Evolutionary conservation across 1,139 yeast species (phyloP).

Genomic region (Kluyveromyces sp.): DNA sequence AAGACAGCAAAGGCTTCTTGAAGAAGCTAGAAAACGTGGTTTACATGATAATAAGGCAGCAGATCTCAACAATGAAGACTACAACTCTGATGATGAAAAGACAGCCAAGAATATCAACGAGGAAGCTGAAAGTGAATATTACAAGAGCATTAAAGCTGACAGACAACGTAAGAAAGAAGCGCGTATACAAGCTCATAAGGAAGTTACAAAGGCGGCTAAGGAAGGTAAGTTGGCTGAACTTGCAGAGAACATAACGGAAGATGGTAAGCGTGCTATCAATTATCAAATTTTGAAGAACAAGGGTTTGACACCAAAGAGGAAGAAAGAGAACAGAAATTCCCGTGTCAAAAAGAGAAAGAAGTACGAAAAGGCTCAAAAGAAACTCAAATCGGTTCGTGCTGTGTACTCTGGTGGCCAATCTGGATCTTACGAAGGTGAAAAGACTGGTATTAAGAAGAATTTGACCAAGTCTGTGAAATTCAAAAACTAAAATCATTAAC

Average conservation of each 20-base stretch:
- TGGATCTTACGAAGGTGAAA: conserved; percentile 89
- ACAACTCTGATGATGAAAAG: conserved; percentile 41
- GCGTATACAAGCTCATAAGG: conserved; percentile 58
- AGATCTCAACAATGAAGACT: conserved; percentile 42
- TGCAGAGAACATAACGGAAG: conserved; percentile 57
- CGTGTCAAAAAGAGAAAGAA: conserved; percentile 98
- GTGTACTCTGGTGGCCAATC: conserved; percentile 66
- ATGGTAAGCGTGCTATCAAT: conserved; percentile 91
- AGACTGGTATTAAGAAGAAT: conserved; percentile 95
- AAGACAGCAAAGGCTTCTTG: conserved; percentile 76
- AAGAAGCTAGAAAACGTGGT: conserved; percentile 86
- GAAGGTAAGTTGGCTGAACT: conserved; percentile 75
- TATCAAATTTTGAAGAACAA: conserved; percentile 90
- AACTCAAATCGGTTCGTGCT: conserved; percentile 80
- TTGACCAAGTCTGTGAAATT: conserved; percentile 79
- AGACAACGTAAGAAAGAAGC: conserved; percentile 43
- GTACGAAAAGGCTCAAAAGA: conserved; percentile 92
- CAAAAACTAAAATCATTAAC: conserved; percentile 10
- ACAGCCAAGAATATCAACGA: conserved; percentile 35
- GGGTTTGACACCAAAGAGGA: conserved; percentile 88
- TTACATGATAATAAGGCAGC: conserved; percentile 49
- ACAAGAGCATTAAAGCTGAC: conserved; percentile 39
- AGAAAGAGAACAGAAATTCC: conserved; percentile 89
- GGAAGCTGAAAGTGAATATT: conserved; percentile 34
- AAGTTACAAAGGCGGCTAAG: conserved; percentile 72